phyloP scores from a whole-genome alignment of 2,329 filamentous ascomycete species.

The Calycina herbarum region DNA sequence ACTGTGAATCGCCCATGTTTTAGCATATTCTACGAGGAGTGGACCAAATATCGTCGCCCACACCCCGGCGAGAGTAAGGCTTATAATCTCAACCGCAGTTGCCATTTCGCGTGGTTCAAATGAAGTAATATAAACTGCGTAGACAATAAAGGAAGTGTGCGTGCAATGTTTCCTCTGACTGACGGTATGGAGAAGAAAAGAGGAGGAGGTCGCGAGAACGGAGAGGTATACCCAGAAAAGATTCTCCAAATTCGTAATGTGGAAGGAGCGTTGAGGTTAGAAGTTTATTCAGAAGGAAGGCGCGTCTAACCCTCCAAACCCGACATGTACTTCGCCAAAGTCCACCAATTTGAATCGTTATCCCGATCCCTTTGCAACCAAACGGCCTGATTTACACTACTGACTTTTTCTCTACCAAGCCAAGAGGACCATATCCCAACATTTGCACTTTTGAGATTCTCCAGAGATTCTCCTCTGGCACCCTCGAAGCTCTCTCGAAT shows the following conservation, averaged over 20 bases:
- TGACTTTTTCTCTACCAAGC: background rate
- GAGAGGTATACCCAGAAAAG: background rate
- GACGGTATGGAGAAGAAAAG: background rate
- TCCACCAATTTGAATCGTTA: background rate
- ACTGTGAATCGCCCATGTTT: too few relatives aligned
- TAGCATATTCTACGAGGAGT: too few relatives aligned
- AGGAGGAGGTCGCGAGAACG: background rate
- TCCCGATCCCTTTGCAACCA: background rate
- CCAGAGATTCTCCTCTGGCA: background rate
- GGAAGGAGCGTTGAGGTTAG: background rate
- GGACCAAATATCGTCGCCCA: too few relatives aligned
- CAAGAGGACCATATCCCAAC: background rate
- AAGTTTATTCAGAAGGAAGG: background rate
- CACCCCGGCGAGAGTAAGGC: too few relatives aligned
- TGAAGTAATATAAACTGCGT: too few relatives aligned
- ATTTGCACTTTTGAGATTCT: background rate
- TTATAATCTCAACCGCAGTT: too few relatives aligned
- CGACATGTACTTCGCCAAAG: background rate
- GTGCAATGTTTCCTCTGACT: too few relatives aligned
- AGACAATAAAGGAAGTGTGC: too few relatives aligned
- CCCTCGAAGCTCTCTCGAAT: background rate
- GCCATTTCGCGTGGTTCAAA: too few relatives aligned
- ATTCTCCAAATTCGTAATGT: background rate
- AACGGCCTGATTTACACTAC: background rate
- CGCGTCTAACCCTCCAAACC: background rate